Evolutionary conservation across 352 stramenopile species (phyloP), one percentile per base, ranked within the genome.

Genomic region (Albugo laibachii): DNA sequence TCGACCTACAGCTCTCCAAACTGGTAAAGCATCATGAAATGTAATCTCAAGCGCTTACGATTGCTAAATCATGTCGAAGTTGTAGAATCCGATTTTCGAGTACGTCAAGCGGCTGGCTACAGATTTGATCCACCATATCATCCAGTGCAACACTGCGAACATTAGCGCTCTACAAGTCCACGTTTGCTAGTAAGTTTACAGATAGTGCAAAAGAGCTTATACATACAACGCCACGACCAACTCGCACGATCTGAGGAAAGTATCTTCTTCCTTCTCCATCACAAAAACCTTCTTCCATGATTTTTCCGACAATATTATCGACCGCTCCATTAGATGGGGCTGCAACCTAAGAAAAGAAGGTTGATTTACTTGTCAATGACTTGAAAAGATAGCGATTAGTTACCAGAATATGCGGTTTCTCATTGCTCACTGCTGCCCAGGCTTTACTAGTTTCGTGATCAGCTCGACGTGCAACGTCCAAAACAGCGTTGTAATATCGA

Each of bases 271-370:
- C 88, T 66, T 92, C 81, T 34, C 92, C 92, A 55, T 97, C 92
- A 36, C 92, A 84, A 45, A 97, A 97, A 35, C 89, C 88, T 59
- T 95, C 80, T 54, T 92, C 73, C 50, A 97, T 96, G 34, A 98
- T 92, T 57, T 97, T 97, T n/a, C 80, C 65, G 36, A 97, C 88
- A 31, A 98, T 89, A 54, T 97, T 97, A 53, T 98, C 92, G 0
- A 97, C 84, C 15, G 91, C 92, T 50, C 85, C 87, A 66, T 98
- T 98, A 19, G 84, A 96, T 11, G 91, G 92, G 11, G 92, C 89
- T 11, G 79, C 85, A 19, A 96, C 70, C 70, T 82, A 20, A 27
- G 40, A 2, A 11, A 0, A 45, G 34, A 12, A 11, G 38, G n/a
- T 34, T 15, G 19, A 18, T 15, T 27, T 34, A n/a, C n/a, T 15